Base-by-base conservation (phyloP, 108 stramenopile species). In the Discostella stelligeroides region DNA sequence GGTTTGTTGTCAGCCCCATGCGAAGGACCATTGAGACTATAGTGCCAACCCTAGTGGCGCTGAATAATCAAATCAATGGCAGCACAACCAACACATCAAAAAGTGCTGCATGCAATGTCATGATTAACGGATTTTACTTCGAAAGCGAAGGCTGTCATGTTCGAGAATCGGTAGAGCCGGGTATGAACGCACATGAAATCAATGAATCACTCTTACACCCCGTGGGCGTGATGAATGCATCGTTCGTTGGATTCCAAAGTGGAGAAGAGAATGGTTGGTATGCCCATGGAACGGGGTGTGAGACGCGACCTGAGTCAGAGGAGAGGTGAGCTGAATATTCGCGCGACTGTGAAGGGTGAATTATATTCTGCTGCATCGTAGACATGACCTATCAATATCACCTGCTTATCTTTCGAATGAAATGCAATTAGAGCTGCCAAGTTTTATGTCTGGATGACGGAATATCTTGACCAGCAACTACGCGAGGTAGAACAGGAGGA, bases 91-190 rank as follows among this genome's bases (percentile, higher is more conserved):
- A 55, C 9, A 58, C 75, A 38, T 46, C 69, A 18, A 47, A 28
- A n/a, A 6, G 3, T 34, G 6, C 34, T 51, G 57, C 63, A 45
- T 66, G 50, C 53, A 34, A 78, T 18, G 59, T 67, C 46, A 65
- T 88, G 57, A 85, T 88, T 20, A 70, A 85, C 67, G 87, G 73
- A 10, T 85, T 91, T 55, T 91, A 86, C 58, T 73, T 75, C 63
- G 90, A 91, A 74, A 76, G 74, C 13, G 90, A 88, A 70, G 90
- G 90, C 18, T 91, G 90, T 61, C 87, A 88, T 43, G 67, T 61
- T 8, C 68, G 76, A 38, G 87, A 84, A n/a, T 56, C 64, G 57
- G 71, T 86, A 2, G 81, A 79, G 57, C 79, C 82, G 38, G 90
- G 90, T 7, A 88, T 91, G 87, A 86, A 81, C 70, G 82, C 82